Conservation (phyloP, 495 filamentous ascomycete genomes). For the Physcia stellaris region DNA sequence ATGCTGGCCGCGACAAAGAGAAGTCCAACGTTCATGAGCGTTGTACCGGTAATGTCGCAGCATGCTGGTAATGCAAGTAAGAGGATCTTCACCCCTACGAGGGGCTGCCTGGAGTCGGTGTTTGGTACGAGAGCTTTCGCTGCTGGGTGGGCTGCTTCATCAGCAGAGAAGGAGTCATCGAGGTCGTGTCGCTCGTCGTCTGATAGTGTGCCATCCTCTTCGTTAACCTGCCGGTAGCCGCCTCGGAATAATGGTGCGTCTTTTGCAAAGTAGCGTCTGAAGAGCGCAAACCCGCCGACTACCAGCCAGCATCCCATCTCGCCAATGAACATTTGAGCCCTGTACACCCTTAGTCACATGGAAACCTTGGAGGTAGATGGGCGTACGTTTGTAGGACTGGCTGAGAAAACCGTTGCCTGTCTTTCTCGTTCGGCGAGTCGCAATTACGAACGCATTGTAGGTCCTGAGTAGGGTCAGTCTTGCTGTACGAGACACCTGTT, state of each 20-base stretch:
- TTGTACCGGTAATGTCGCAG: conserved; percentile 90
- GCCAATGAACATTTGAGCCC: conserved; percentile 82
- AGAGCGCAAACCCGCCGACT: conserved; percentile 50
- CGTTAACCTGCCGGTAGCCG: conserved; percentile 51
- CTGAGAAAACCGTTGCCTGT: conserved; percentile 67
- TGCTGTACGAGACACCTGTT: neutral
- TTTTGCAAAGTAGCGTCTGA: conserved; percentile 38
- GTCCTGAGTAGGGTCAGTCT: conserved; percentile 40
- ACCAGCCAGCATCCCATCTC: conserved; percentile 90
- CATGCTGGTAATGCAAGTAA: conserved; percentile 76
- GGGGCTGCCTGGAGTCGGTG: conserved; percentile 32
- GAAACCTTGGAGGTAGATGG: neutral
- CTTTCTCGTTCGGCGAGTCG: conserved; percentile 54
- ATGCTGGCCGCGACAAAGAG: conserved; percentile 89
- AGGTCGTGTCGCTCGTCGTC: conserved; percentile 28
- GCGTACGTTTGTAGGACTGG: conserved; percentile 83
- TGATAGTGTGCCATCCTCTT: conserved; percentile 29
- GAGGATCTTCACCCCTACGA: conserved; percentile 59
- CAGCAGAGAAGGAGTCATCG: conserved; percentile 20
- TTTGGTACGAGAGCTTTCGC: conserved; percentile 34
- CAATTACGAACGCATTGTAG: conserved; percentile 93
- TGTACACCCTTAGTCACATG: conserved; percentile 7
- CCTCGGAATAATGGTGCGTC: conserved; percentile 32
- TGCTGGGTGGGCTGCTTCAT: conserved; percentile 30
- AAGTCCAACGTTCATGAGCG: conserved; percentile 90